Percentiles rank a stretch among this genome's conserved stretches.
These are phyloP conservation scores for Thymus quinquecostatus DNA, from an alignment of 257 asterid species.

Conservation along the genomic window DNA sequence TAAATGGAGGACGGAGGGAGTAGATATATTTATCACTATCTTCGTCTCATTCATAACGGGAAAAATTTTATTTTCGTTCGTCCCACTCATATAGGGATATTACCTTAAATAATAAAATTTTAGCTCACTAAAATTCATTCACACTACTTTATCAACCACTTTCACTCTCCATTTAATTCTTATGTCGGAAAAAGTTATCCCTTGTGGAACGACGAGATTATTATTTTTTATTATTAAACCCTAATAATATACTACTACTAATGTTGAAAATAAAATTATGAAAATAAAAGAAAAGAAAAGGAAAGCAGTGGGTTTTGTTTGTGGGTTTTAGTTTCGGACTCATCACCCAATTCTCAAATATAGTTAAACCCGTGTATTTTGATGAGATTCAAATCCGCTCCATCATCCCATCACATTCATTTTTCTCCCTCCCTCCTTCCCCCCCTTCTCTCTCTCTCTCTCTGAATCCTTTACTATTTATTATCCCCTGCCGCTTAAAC, in stretches of 20 bases:
- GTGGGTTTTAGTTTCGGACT: conserved; percentile 40
- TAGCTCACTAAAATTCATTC: no score
- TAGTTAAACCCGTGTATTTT: conserved; percentile 40
- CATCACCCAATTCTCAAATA: conserved; percentile 37
- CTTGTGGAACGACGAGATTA: no score
- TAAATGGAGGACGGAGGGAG: no score
- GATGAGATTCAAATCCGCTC: conserved; percentile 52
- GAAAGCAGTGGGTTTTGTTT: neutral
- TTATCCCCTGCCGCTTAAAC: conserved; percentile 33
- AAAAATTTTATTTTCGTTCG: no score
- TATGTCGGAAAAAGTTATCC: no score
- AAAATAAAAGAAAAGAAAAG: neutral
- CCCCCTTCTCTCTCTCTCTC: neutral
- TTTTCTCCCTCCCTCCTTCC: neutral
- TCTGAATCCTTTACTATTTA: conserved; percentile 8
- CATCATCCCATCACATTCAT: conserved; percentile 16
- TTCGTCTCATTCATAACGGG: no score
- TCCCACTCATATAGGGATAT: no score
- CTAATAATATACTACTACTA: neutral
- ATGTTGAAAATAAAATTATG: neutral
- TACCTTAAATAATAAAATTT: no score
- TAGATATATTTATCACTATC: no score
- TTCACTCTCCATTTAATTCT: no score
- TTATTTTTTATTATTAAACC: neutral
- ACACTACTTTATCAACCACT: no score